Base-by-base conservation (phyloP, 345 rosid genomes). In the Salix viminalis region DNA sequence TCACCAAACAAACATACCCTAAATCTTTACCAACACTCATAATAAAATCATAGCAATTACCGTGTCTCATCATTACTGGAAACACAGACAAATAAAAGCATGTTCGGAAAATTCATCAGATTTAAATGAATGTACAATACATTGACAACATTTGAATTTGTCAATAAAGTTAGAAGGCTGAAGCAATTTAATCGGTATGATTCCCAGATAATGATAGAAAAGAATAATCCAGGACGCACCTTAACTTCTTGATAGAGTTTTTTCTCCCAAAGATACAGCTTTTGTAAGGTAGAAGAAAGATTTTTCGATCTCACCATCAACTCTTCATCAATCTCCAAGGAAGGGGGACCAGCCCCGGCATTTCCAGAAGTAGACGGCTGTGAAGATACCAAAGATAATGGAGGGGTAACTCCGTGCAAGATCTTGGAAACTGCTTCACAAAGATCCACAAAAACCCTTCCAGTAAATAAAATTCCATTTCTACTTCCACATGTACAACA, bases 241-340 rank as follows among this genome's bases (percentile, higher is more conserved):
- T 96, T 96, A 14, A 94, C 99, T 86, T 96, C 98, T 32, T 84
- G 82, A 70, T 84, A 90, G 71, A 94, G 90, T 81, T 96, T 96
- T 94, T 92, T 94, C 91, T 94, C 99, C 99, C 96, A 96, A 42
- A 94, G 91, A 83, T 84, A 76, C 11, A 96, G 87, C 81, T 92
- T 96, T 48, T 86, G 97, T 85, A 96, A 81, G 24, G 94, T 94
- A 18, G 99, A 90, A 36, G 99, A 94, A 75, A 96, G 97, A 76
- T 90, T 91, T 70, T 88, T 87, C 0, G 93, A 86, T 75, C 92
- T 89, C 65, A 79, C 83, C 14, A 88, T 87, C 84, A 91, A 75
- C 71, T 96, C 97, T 83, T 94, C 97, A 72, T 87, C 89, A 30
- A 86, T 75, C 72, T 88, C 92, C 78, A 85, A 79, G 70, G 67